Conservation (phyloP, 768 basidiomycete species). For the Guyanaporus albipodus region DNA sequence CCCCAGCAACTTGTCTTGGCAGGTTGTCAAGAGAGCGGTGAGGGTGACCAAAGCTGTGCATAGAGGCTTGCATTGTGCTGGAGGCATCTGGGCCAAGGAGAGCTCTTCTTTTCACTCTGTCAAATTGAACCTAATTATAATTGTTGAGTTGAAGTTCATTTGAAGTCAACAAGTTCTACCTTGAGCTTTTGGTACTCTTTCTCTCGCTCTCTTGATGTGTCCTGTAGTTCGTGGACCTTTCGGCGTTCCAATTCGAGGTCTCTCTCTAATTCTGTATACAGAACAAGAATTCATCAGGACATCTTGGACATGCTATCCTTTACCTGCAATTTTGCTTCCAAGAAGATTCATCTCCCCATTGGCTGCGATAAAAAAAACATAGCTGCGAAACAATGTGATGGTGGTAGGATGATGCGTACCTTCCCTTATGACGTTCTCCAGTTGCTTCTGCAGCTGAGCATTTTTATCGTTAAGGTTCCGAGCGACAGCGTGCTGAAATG, state of each 20-base stretch:
- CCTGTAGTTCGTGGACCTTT: slow-evolving; percentile 70
- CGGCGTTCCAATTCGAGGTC: slow-evolving; percentile 79
- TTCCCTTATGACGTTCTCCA: slow-evolving; percentile 83
- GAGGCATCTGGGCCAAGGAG: slow-evolving; percentile 48
- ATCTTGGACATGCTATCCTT: not conserved
- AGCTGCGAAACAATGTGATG: not conserved
- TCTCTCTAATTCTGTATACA: slow-evolving; percentile 60
- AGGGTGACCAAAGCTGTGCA: slow-evolving; percentile 14
- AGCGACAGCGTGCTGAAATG: slow-evolving; percentile 81
- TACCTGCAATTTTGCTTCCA: slow-evolving; percentile 65
- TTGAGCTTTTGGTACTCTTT: slow-evolving; percentile 88
- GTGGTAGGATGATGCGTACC: slow-evolving; percentile 38
- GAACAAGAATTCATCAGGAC: slow-evolving; percentile 4
- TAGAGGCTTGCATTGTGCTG: slow-evolving; percentile 14
- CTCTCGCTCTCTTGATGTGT: slow-evolving; percentile 69
- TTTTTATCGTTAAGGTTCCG: slow-evolving; percentile 81
- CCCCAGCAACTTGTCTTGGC: slow-evolving; percentile 16
- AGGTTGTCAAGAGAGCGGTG: slow-evolving; percentile 19
- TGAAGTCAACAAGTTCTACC: slow-evolving; percentile 32
- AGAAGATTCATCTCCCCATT: slow-evolving; percentile 73
- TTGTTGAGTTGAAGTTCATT: not conserved
- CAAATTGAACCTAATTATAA: slow-evolving; percentile 57
- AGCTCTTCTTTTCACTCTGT: slow-evolving; percentile 79
- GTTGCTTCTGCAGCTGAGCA: slow-evolving; percentile 76
- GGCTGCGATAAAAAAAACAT: slow-evolving; percentile 39